Evolutionary conservation across 2,329 filamentous ascomycete species (phyloP).

Genomic region (Elsinoe batatas): DNA sequence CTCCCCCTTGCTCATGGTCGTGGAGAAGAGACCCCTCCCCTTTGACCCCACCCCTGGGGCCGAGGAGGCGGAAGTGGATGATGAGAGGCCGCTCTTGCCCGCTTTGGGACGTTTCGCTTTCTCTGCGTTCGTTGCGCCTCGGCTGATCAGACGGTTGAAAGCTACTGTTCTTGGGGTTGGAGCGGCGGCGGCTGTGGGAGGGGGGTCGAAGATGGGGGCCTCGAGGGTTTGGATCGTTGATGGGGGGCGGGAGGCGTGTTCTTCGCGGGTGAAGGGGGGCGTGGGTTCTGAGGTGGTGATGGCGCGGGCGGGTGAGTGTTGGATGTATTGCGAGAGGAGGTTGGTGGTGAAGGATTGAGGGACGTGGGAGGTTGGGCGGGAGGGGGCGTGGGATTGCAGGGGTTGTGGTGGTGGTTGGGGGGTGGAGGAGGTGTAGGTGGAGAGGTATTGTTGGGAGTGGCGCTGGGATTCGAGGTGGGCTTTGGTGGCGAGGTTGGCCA

Average conservation of each 20-base stretch:
- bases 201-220: conserved; percentile 1
- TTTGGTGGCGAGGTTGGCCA: conserved; percentile 18
- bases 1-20: not conserved
- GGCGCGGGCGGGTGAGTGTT: conserved; percentile 9
- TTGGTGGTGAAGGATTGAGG: not conserved
- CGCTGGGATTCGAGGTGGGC: conserved; percentile 8
- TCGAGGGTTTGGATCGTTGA: not conserved
- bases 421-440: not conserved
- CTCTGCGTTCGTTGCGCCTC: not conserved
- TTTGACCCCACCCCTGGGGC: too few relatives aligned
- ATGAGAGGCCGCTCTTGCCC: not conserved
- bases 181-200: not conserved
- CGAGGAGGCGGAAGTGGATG: too few relatives aligned
- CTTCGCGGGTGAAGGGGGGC: not conserved
- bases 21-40: not conserved
- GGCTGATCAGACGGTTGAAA: not conserved
- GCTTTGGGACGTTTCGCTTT: not conserved
- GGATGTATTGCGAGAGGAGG: not conserved
- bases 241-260: not conserved
- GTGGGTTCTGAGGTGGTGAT: conserved; percentile 8
- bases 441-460: conserved; percentile 4
- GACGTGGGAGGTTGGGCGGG: not conserved
- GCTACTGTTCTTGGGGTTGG: not conserved
- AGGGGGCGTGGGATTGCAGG: not conserved
- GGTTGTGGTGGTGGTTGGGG: not conserved